Conservation (phyloP, 2,329 filamentous ascomycete genomes). For the Colletotrichum tropicale region DNA sequence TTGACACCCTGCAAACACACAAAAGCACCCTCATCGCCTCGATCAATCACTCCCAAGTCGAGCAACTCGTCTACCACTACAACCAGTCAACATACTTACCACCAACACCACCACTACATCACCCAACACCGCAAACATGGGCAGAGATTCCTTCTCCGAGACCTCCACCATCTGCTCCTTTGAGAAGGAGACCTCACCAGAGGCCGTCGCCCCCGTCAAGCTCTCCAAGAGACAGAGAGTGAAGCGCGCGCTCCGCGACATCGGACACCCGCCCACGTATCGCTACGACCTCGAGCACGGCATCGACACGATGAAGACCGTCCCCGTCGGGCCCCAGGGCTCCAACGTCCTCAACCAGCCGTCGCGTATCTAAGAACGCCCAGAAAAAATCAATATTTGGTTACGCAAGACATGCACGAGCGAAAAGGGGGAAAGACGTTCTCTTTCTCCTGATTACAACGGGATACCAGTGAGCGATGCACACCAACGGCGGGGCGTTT, state of each 20-base stretch:
- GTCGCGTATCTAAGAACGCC: not conserved
- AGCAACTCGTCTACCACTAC: not conserved
- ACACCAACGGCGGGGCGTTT: not conserved
- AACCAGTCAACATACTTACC: not conserved
- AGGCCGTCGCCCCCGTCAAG: not conserved
- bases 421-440: not conserved
- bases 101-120: not conserved
- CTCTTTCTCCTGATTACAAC: not conserved
- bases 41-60: not conserved
- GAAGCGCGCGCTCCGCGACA: conserved; percentile 5
- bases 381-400: not conserved
- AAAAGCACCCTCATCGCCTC: not conserved
- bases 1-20: not conserved
- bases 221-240: conserved; percentile 10
- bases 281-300: conserved; percentile 16
- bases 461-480: not conserved
- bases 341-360: conserved; percentile 12
- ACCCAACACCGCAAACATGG: not conserved
- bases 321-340: conserved; percentile 9
- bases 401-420: not conserved
- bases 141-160: conserved; percentile 9
- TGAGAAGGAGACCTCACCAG: not conserved
- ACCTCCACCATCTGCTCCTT: conserved; percentile 16
- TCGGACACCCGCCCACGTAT: conserved; percentile 13
- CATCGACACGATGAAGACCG: not conserved